Percentiles rank a stretch among this genome's conserved stretches.
Evolutionary conservation across 805 yeast genomes (phyloP).

Genomic region (Candida hungchunana): DNA sequence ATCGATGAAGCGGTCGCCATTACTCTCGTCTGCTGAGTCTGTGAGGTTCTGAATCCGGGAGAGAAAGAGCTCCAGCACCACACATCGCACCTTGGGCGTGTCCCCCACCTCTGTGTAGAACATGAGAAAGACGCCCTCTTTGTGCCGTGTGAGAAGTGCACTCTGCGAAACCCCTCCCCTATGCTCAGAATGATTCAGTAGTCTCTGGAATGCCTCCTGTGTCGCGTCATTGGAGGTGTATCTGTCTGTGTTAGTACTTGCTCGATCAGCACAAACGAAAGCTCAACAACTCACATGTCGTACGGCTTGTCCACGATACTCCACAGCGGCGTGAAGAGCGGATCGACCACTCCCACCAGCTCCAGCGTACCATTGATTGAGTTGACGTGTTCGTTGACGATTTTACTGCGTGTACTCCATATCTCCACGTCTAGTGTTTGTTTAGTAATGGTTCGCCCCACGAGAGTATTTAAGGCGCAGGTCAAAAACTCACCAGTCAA

Average conservation of each 20-base stretch:
- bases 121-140: slow-evolving; percentile 14
- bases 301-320: slow-evolving; percentile 26
- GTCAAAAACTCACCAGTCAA: slow-evolving; percentile 9
- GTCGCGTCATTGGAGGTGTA: slow-evolving; percentile 18
- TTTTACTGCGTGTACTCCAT: slow-evolving; percentile 26
- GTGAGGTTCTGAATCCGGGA: slow-evolving; percentile 9
- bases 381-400: slow-evolving; percentile 20
- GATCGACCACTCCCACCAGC: slow-evolving; percentile 20
- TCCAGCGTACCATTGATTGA: slow-evolving; percentile 4
- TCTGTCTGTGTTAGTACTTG: slow-evolving; percentile 10
- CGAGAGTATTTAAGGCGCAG: not conserved
- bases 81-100: slow-evolving; percentile 16
- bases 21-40: slow-evolving; percentile 1
- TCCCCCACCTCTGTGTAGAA: slow-evolving; percentile 19
- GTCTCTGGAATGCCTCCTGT: slow-evolving; percentile 10
- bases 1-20: slow-evolving; percentile 19
- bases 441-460: not conserved
- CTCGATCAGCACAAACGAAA: not conserved
- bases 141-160: slow-evolving; percentile 14
- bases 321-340: slow-evolving; percentile 24
- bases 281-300: slow-evolving; percentile 20
- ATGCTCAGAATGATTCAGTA: slow-evolving; percentile 17
- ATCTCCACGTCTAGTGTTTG: slow-evolving; percentile 21
- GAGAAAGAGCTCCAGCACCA: slow-evolving; percentile 17
- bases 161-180: slow-evolving; percentile 8